Evolutionary conservation across 768 basidiomycete genomes (phyloP).

Genomic region (Ramaria sp.): DNA sequence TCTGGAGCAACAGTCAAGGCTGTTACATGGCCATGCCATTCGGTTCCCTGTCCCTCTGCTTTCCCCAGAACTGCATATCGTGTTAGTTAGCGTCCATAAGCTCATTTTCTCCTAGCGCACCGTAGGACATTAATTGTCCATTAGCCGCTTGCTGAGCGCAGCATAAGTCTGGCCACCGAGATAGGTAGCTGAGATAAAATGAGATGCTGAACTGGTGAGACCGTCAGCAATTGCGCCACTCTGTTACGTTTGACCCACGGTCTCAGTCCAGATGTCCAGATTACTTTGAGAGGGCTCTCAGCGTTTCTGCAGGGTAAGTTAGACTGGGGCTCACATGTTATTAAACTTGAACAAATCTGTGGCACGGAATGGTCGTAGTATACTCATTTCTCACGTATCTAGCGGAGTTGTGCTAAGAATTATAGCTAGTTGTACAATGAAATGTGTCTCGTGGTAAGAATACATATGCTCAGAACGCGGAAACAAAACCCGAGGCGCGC

Average conservation of each 20-base stretch:
- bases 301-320: background rate
- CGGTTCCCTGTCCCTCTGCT: conserved; percentile 62
- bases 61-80: conserved; percentile 73
- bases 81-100: background rate
- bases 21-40: conserved; percentile 94
- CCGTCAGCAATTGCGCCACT: background rate
- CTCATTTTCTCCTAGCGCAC: conserved; percentile 27
- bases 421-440: conserved; percentile 2
- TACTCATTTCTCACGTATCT: conserved; percentile 47
- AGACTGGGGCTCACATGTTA: conserved; percentile 49
- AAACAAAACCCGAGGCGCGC: background rate
- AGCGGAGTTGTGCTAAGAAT: background rate
- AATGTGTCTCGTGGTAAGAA: conserved; percentile 2
- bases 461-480: conserved; percentile 1
- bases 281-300: conserved; percentile 42
- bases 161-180: conserved; percentile 88
- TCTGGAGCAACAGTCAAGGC: conserved; percentile 91
- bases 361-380: conserved; percentile 77
- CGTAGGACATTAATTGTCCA: conserved; percentile 87
- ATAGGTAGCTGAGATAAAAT: conserved; percentile 84
- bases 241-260: conserved; percentile 41
- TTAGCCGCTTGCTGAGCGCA: conserved; percentile 71
- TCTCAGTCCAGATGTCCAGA: conserved; percentile 95
- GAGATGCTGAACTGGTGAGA: conserved; percentile 63
- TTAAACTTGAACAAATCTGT: conserved; percentile 91